A percentile compares a stretch with the other conserved stretches of the same genome.
These are phyloP conservation scores for Trichoderma brevicompactum DNA, from an alignment of 2,329 filamentous ascomycete genomes.

Conservation along the genomic window DNA sequence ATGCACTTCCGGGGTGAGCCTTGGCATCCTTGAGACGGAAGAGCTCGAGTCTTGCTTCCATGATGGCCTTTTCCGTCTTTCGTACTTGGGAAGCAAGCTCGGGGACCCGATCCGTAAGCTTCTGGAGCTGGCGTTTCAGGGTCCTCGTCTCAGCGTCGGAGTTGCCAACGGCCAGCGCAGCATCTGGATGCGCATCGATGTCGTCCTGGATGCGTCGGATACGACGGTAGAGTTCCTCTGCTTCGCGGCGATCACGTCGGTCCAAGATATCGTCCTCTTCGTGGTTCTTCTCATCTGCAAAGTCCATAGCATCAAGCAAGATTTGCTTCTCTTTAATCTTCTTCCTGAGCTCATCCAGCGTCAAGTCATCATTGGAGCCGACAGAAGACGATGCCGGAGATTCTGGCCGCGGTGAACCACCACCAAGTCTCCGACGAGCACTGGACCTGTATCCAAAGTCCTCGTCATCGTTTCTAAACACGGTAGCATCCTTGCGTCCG, in stretches of 20 bases:
- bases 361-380: slow-evolving; percentile 77
- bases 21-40: slow-evolving; percentile 95
- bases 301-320: slow-evolving; percentile 92
- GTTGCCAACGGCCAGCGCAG: slow-evolving; percentile 70
- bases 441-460: slow-evolving; percentile 92
- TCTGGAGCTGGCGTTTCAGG: slow-evolving; percentile 87
- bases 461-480: slow-evolving; percentile 96
- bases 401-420: slow-evolving; percentile 79
- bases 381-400: slow-evolving; percentile 65
- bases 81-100: slow-evolving; percentile 91
- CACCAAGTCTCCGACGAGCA: slow-evolving; percentile 82
- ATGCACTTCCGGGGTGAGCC: slow-evolving; percentile 79
- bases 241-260: slow-evolving; percentile 85
- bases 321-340: slow-evolving; percentile 94
- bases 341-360: slow-evolving; percentile 86
- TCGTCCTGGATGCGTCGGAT: slow-evolving; percentile 92
- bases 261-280: slow-evolving; percentile 94
- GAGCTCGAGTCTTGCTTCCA: slow-evolving; percentile 86
- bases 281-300: slow-evolving; percentile 84
- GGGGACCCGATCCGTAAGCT: slow-evolving; percentile 85
- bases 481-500: slow-evolving; percentile 88
- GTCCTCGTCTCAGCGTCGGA: slow-evolving; percentile 86
- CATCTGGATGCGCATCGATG: slow-evolving; percentile 86
- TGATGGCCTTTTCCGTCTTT: slow-evolving; percentile 87
- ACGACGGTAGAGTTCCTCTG: slow-evolving; percentile 90